A percentile compares a stretch with the other conserved stretches of the same genome.
Conservation (phyloP, 1,284 basidiomycete genomes). For the Malassezia brasiliensis region DNA sequence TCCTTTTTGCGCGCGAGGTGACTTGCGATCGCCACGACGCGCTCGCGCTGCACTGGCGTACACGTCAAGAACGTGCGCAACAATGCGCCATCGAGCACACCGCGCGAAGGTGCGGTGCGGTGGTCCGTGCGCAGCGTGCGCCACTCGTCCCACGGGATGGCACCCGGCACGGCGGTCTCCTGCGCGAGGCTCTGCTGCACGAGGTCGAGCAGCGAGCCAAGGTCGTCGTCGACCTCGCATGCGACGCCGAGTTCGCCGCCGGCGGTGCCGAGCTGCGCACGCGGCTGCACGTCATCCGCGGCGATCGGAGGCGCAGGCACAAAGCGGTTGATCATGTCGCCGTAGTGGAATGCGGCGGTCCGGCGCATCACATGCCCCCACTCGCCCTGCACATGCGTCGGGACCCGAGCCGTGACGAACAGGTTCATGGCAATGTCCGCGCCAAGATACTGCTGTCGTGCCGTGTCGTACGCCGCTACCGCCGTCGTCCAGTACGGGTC, state of each 20-base stretch:
- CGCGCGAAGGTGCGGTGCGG: conserved; percentile 24
- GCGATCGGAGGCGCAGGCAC: neutral
- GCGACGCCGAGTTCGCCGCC: conserved; percentile 35
- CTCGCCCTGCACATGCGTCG: neutral
- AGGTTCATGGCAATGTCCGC: conserved; percentile 43
- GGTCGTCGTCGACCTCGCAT: conserved; percentile 17
- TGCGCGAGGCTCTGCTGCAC: conserved; percentile 29
- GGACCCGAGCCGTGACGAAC: conserved; percentile 32
- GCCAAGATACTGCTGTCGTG: conserved; percentile 35
- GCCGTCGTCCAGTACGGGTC: conserved; percentile 46
- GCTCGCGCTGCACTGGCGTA: neutral
- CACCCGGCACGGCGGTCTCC: conserved; percentile 11
- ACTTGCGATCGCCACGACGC: neutral
- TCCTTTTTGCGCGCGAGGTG: neutral
- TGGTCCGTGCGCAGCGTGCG: conserved; percentile 44
- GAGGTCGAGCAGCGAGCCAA: conserved; percentile 18
- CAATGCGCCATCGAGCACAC: conserved; percentile 36
- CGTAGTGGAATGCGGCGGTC: conserved; percentile 36
- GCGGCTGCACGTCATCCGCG: neutral
- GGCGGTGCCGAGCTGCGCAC: conserved; percentile 26
- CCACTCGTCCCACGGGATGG: conserved; percentile 31
- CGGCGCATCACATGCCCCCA: conserved; percentile 36
- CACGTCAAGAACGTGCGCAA: conserved; percentile 6
- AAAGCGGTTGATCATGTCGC: conserved; percentile 43
- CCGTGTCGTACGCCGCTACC: conserved; percentile 25